These are phyloP conservation scores for Tuctoria greenei DNA, from an alignment of 176 grass and related monocot species.

Conservation along the genomic window DNA sequence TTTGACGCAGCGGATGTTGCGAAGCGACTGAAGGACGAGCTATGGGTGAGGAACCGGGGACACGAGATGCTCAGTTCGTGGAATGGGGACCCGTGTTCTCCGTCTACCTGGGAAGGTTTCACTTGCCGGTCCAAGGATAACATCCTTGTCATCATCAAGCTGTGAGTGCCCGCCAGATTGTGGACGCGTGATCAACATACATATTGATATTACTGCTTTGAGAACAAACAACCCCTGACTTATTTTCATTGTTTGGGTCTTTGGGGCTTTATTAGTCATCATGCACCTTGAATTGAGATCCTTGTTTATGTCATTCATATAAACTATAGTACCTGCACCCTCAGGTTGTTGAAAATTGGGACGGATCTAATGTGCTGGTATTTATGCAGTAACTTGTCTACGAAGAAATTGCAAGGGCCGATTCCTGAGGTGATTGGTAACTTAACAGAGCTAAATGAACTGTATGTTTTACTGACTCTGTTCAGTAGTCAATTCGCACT, in stretches of 20 bases:
- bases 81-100: constrained; percentile 58
- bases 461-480: constrained; percentile 47
- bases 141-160: constrained; percentile 29
- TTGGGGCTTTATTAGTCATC: background rate
- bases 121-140: constrained; percentile 28
- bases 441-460: constrained; percentile 48
- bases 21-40: constrained; percentile 45
- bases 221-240: background rate
- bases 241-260: background rate
- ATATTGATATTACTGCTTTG: background rate
- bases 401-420: constrained; percentile 49
- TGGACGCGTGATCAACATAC: background rate
- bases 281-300: background rate
- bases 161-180: constrained; percentile 47
- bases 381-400: constrained; percentile 55
- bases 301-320: background rate
- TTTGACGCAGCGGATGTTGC: constrained; percentile 44
- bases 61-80: constrained; percentile 56
- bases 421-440: constrained; percentile 40
- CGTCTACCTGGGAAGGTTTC: constrained; percentile 56
- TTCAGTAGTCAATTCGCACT: constrained; percentile 1
- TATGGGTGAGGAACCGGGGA: constrained; percentile 43
- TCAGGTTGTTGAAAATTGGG: background rate
- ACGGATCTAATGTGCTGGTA: constrained; percentile 6
- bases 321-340: background rate